These are phyloP conservation scores for Phytophthora chlamydospora DNA, from an alignment of 352 stramenopile genomes.

Conservation along the genomic window DNA sequence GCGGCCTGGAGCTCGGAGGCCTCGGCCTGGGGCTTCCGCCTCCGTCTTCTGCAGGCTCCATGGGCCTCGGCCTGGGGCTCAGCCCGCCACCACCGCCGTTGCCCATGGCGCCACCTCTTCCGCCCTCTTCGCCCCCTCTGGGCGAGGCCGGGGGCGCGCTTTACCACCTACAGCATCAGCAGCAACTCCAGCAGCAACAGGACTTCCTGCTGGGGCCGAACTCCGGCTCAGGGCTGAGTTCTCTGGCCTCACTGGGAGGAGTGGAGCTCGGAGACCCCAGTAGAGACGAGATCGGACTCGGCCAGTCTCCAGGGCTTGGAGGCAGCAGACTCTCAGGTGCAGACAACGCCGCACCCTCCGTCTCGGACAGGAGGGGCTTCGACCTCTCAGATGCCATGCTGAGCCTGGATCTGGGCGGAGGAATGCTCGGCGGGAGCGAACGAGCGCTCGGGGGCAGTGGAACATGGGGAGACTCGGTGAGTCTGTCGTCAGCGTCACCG, in stretches of 20 bases:
- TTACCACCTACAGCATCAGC: conserved; percentile 56
- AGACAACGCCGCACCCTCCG: conserved; percentile 9
- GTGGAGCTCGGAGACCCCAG: conserved; percentile 18
- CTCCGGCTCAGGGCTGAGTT: conserved; percentile 17
- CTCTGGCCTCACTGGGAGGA: conserved; percentile 29
- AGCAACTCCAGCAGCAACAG: conserved; percentile 48
- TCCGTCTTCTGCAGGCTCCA: conserved; percentile 13
- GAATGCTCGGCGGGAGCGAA: conserved; percentile 17
- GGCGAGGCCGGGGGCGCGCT: conserved; percentile 21
- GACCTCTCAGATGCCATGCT: conserved; percentile 57
- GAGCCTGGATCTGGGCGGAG: conserved; percentile 34
- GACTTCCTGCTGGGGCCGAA: conserved; percentile 14
- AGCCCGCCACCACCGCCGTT: conserved; percentile 20
- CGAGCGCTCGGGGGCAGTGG: conserved; percentile 10
- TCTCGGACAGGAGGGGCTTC: conserved; percentile 27
- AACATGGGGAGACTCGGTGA: conserved; percentile 19
- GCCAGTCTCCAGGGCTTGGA: conserved; percentile 7
- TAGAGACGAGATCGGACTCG: conserved; percentile 21
- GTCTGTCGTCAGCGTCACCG: conserved; percentile 32
- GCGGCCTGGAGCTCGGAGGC: conserved; percentile 24
- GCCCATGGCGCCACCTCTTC: conserved; percentile 24
- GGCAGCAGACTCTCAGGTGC: conserved; percentile 9
- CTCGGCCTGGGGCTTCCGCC: conserved; percentile 18
- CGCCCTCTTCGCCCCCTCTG: conserved; percentile 24
- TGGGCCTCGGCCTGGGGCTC: conserved; percentile 16